phyloP scores from a whole-genome alignment of 2,329 filamentous ascomycete genomes.

The Hortaea sp. region DNA sequence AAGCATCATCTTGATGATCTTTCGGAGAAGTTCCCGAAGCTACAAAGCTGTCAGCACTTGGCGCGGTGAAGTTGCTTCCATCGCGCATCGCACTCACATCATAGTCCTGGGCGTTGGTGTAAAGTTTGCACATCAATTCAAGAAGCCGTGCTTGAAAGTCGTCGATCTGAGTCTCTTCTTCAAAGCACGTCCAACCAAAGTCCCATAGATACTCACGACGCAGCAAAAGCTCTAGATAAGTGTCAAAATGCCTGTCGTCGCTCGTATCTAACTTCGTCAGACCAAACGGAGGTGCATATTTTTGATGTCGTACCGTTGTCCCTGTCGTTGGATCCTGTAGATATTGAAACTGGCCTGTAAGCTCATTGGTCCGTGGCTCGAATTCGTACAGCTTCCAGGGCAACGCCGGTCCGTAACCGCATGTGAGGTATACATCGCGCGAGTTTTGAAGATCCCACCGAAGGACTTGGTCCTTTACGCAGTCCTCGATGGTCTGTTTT shows the following conservation, averaged over 20 bases:
- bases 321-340: conserved; percentile 26
- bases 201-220: conserved; percentile 29
- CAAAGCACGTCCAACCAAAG: conserved; percentile 34
- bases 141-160: conserved; percentile 35
- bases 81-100: conserved; percentile 21
- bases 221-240: conserved; percentile 34
- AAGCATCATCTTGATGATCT: conserved; percentile 37
- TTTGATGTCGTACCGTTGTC: conserved; percentile 18
- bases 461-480: conserved; percentile 27
- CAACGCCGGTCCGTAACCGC: conserved; percentile 34
- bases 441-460: conserved; percentile 23
- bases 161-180: conserved; percentile 32
- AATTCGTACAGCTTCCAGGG: conserved; percentile 39
- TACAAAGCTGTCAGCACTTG: conserved; percentile 1
- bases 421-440: conserved; percentile 34
- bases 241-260: conserved; percentile 35
- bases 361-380: conserved; percentile 29
- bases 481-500: conserved; percentile 33
- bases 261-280: conserved; percentile 35
- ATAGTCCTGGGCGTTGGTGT: conserved; percentile 23
- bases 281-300: conserved; percentile 36
- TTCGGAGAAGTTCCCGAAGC: conserved; percentile 31
- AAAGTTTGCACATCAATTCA: conserved; percentile 28
- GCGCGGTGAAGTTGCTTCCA: neutral
- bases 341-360: conserved; percentile 34